Evolutionary conservation across 2,329 filamentous ascomycete genomes (phyloP).

Genomic region (Colletotrichum viniferum): DNA sequence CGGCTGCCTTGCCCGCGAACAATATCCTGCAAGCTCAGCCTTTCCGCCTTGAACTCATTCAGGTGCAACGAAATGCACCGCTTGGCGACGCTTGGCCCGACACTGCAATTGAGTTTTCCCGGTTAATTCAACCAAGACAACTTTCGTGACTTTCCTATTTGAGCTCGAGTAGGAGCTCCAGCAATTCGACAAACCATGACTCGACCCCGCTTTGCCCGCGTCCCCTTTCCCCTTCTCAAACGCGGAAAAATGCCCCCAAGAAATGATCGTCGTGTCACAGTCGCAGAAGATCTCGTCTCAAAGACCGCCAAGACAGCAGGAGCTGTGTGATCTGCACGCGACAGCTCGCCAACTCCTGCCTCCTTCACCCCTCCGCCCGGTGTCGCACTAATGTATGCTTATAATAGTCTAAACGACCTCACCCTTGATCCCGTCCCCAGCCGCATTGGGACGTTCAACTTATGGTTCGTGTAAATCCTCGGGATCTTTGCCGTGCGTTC

Average conservation of each 20-base stretch:
- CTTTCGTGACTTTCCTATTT: not conserved
- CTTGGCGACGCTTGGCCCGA: not conserved
- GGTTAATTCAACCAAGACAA: not conserved
- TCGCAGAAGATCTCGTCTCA: slow-evolving; percentile 11
- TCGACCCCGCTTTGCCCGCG: not conserved
- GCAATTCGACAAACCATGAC: not conserved
- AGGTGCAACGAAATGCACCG: not conserved
- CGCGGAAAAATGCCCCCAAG: not conserved
- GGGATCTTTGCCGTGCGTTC: not conserved
- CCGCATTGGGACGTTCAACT: not conserved
- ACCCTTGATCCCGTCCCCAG: not conserved
- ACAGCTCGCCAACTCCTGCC: slow-evolving; percentile 11
- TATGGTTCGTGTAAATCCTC: not conserved
- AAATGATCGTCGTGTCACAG: slow-evolving; percentile 2
- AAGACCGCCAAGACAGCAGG: not conserved
- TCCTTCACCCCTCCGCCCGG: not conserved
- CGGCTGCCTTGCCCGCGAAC: not conserved
- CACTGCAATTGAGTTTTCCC: not conserved
- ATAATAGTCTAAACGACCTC: not conserved
- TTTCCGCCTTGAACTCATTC: not conserved
- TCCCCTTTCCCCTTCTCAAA: not conserved
- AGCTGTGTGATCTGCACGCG: slow-evolving; percentile 1
- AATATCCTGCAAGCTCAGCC: not conserved
- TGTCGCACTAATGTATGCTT: not conserved
- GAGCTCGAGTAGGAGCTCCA: too few species aligned